phyloP scores from a whole-genome alignment of 495 filamentous ascomycete species.

The Xylaria acuta region DNA sequence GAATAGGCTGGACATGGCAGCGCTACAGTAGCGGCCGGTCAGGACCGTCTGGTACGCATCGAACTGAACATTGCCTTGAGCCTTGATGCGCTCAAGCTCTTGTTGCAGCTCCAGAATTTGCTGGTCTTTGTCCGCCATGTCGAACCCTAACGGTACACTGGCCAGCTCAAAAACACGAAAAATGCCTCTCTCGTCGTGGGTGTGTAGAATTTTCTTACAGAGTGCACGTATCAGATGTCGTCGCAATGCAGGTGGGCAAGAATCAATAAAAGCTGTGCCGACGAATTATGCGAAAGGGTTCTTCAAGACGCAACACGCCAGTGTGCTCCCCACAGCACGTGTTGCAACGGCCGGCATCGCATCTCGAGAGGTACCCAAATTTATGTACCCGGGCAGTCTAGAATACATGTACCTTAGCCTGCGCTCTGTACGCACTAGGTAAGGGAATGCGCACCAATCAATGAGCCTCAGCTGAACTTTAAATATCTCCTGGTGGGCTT shows the following conservation, averaged over 20 bases:
- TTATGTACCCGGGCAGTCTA: not conserved
- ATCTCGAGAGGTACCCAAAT: not conserved
- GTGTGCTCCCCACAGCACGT: constrained; percentile 17
- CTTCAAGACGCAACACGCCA: constrained; percentile 3
- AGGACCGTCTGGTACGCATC: constrained; percentile 67
- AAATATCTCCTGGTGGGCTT: not conserved
- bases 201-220: not conserved
- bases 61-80: constrained; percentile 17
- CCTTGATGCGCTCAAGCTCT: constrained; percentile 24
- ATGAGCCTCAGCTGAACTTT: not conserved
- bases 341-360: constrained; percentile 13
- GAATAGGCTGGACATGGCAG: constrained; percentile 69
- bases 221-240: not conserved
- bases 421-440: not conserved
- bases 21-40: constrained; percentile 72
- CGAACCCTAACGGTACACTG: not conserved
- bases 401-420: no score
- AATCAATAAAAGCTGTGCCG: constrained; percentile 11
- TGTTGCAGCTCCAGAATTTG: constrained; percentile 20
- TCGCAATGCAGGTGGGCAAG: not conserved
- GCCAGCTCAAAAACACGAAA: not conserved
- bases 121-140: constrained; percentile 25
- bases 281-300: constrained; percentile 17
- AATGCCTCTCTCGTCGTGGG: not conserved
- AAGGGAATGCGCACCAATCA: constrained; percentile 26